Evolutionary conservation across 139 green algal genomes (phyloP), one percentile per base, ranked within the genome.

Genomic region (Auxenochlorella protothecoides): DNA sequence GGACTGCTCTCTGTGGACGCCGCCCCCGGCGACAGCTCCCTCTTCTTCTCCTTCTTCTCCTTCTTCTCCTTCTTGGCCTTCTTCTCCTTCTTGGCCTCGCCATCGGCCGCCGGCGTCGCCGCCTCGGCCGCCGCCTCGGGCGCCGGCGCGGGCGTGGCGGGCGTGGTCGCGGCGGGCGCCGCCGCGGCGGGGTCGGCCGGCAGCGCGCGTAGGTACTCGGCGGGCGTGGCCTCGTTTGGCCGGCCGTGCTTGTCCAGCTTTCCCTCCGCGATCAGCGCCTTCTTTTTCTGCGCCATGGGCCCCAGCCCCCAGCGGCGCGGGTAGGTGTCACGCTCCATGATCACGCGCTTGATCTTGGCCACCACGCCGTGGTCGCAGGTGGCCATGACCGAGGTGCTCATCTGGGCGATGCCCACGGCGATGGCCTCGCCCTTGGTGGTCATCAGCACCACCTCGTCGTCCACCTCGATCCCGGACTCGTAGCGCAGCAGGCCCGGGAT

Each of bases 261-360:
- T 74, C 92, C 93, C 64, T 97, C 92, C 6, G 86, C 83, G 63
- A 97, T 92, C 54, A 99, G 84, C 88, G 96, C 91, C 88, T 98
- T 99, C 85, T 99, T 99, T 76, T 92, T 83, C 69, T 89, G 79
- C 7, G 95, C 92, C 66, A 91, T 93, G 12, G 94, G 94, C 9
- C 95, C 94, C 72, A 99, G 85, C 15, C 93, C 93, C 92, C 92
- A 97, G 59, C 85, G 83, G 64, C 94, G 80, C 7, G 95, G 95
- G 86, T 99, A 99, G n/a, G 95, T 98, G 82, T 98, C 95, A 5
- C 95, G 80, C 83, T 99, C 95, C 92, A 99, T 98, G 70, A 99
- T 94, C 2, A 99, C 93, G 9, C 93, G 84, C 86, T 97, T 97
- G 65, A 97, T 89, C 80, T 97, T 97, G 53, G 94, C 94, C 16